These are phyloP conservation scores for Xylariaceae sp. DNA, from an alignment of 2,329 filamentous ascomycete genomes.

Conservation along the genomic window DNA sequence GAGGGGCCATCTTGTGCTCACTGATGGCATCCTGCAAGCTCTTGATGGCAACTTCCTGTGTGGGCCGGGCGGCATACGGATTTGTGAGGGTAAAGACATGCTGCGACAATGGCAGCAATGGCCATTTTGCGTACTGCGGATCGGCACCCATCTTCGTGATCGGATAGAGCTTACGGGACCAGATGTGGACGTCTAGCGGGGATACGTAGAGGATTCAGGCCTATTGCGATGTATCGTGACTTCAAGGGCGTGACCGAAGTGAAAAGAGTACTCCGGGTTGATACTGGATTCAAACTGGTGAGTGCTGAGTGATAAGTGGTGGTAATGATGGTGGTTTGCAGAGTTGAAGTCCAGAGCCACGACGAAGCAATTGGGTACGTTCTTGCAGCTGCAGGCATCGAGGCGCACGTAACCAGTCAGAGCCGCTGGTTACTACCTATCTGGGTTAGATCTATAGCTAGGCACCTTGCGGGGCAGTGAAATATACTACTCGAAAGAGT, in stretches of 20 bases:
- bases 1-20: conserved; percentile 80
- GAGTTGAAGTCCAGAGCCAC: neutral
- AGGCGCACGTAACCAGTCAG: conserved; percentile 25
- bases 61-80: conserved; percentile 59
- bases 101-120: conserved; percentile 73
- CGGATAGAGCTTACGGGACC: neutral
- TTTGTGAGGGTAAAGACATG: conserved; percentile 85
- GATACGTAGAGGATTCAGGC: neutral
- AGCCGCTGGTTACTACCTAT: conserved; percentile 9
- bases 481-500: neutral
- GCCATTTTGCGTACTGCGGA: conserved; percentile 81
- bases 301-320: neutral
- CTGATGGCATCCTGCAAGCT: conserved; percentile 74
- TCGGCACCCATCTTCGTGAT: conserved; percentile 64
- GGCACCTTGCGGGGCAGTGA: neutral
- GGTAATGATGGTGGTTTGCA: neutral
- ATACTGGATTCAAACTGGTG: neutral
- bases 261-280: neutral
- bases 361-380: neutral
- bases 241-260: neutral
- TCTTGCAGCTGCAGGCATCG: conserved; percentile 23
- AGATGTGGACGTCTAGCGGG: neutral
- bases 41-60: conserved; percentile 68
- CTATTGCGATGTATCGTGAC: neutral
- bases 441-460: neutral